Base-by-base conservation (phyloP, 352 stramenopile species). In the Elongisporangium anandrum region DNA sequence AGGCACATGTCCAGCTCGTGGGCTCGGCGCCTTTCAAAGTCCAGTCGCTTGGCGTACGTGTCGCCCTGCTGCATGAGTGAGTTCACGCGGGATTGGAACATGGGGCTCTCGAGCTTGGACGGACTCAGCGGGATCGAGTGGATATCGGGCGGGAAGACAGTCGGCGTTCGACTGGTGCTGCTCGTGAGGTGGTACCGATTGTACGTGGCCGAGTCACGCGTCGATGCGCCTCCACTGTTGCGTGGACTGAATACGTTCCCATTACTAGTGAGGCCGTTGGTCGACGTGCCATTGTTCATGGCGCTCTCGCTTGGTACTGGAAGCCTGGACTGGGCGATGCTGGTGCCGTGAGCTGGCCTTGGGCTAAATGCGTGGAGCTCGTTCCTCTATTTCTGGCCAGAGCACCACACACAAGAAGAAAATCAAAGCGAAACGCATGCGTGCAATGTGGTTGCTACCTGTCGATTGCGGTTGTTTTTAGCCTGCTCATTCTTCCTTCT, bases 51-150 rank as follows among this genome's bases (percentile, higher is more conserved):
- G 19, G 81, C 79, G 62, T 89, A 91, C 45, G 73, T 69, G 58
- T 91, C 81, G 19, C 81, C 79, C 64, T 91, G 81, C 15, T 89
- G 79, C 79, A 91, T 87, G 34, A 91, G 55, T 29, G 69, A 72
- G 2, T 49, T 64, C n/a, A 91, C 74, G 26, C 77, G 79, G 45
- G 89, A 79, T 15, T 72, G 77, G 59, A 91, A 91, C 67, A 88
- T 79, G 19, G 81, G 79, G 60, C 75, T 91, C 50, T 91, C 81
- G 41, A 91, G 77, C 19, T 79, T 72, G 17, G 81, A 87, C 53
- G 79, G 80, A 60, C 80, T 90, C 19, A 88, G 59, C 29, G 78
- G 80, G 56, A 90, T 80, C 34, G 75, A 71, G 16, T 67, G 63
- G 16, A 84, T 58, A 24, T 87, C 75, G 2, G 73, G 68, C 4